Evolutionary conservation across 2,329 filamentous ascomycete genomes (phyloP), one percentile per base, ranked within the genome.

Genomic region (Sarocladium strictum): DNA sequence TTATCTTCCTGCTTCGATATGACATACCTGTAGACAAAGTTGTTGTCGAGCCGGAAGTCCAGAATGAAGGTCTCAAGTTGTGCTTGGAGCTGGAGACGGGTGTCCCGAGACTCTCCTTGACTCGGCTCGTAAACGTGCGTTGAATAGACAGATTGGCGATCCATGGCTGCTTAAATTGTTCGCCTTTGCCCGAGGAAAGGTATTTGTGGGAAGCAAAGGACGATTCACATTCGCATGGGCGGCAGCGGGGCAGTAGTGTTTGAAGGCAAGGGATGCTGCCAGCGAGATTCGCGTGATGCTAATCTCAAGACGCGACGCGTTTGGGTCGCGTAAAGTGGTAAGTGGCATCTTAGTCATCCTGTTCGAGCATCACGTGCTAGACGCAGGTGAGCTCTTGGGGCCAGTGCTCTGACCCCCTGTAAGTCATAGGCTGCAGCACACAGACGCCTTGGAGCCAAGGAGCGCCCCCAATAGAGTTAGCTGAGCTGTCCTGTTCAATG

Each of bases 1-100:
- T 10, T 17, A 21, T 21, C 12, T 24, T 12, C 4, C 15, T 27
- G 27, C 23, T 14, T n/a, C 12, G 10, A 17, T n/a, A 19, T 29
- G 37, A 58, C 73, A 60, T 70, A 93, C 91, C 91, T 84, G 80
- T 97, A 99, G 65, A 97, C 85, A 72, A 96, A 97, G 65, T 86
- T 83, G 71, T 96, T 96, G 72, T 97, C 93, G 40, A 97, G 83
- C 66, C 93, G 85, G 68, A 97, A 99, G 62, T 93, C 89, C 56
- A 97, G 83, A 60, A 99, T 86, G 69, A 99, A 99, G 58, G 90
- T 86, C 65, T 94, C 85, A 57, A 99, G 81, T 66, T 90, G 85
- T 56, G 83, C 81, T 68, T 94, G 90, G 51, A 92, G 77, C 65
- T 90, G 83, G 24, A 83, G 77, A 56, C 86, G 80, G 55, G 81